Conservation (phyloP, 805 yeast species). For the Metschnikowia anglica region DNA sequence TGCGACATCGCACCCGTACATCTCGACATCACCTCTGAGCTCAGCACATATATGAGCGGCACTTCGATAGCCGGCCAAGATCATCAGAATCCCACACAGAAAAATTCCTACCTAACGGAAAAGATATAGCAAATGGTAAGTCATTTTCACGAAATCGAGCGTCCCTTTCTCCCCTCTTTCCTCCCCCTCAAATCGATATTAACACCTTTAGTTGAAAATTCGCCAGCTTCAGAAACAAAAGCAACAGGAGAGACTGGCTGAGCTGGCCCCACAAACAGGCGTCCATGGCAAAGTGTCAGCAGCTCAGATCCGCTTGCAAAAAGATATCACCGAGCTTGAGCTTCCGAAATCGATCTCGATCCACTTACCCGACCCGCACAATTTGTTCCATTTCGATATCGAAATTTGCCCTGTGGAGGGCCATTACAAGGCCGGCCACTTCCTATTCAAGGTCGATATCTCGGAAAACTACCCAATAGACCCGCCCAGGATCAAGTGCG, state of each 20-base stretch:
- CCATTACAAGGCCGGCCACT: conserved; percentile 64
- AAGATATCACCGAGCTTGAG: conserved; percentile 69
- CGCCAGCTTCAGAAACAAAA: conserved; percentile 27
- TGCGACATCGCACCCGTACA: too few species aligned
- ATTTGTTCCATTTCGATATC: conserved; percentile 62
- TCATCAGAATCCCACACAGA: background rate
- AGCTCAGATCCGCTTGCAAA: conserved; percentile 75
- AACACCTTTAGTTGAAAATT: conserved; percentile 21
- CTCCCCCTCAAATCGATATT: background rate
- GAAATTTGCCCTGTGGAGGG: conserved; percentile 69
- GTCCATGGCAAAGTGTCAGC: conserved; percentile 37
- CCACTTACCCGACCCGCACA: conserved; percentile 49
- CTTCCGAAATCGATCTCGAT: conserved; percentile 58
- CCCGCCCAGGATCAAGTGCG: conserved; percentile 81
- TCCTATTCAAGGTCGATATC: conserved; percentile 64
- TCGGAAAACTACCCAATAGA: conserved; percentile 83
- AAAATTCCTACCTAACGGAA: background rate
- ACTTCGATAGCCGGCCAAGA: too few species aligned
- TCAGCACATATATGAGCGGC: too few species aligned
- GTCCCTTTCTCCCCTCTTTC: too few species aligned
- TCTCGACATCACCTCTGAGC: too few species aligned
- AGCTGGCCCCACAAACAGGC: background rate
- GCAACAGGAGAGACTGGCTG: conserved; percentile 15
- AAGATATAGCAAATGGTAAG: conserved; percentile 9
- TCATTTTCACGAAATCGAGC: background rate